phyloP scores from a whole-genome alignment of 2,329 filamentous ascomycete genomes.

The Furcasterigmium furcatum region DNA sequence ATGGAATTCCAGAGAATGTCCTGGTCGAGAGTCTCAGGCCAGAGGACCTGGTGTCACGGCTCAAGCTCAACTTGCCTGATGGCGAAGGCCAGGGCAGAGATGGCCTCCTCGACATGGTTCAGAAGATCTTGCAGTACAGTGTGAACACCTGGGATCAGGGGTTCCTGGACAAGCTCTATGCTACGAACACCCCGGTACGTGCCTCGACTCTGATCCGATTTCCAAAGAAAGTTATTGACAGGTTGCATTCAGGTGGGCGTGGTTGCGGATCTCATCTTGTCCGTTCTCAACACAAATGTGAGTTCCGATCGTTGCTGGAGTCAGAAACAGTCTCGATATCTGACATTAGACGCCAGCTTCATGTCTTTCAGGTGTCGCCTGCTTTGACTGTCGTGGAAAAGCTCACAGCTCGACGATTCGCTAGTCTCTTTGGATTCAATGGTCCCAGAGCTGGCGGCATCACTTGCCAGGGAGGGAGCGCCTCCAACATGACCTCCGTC shows the following conservation, averaged over 20 bases:
- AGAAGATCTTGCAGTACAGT: slow-evolving; percentile 74
- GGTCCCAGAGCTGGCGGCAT: slow-evolving; percentile 71
- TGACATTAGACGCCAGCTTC: slow-evolving; percentile 47
- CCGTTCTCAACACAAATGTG: slow-evolving; percentile 86
- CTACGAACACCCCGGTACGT: slow-evolving; percentile 77
- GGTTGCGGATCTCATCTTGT: slow-evolving; percentile 78
- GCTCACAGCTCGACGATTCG: slow-evolving; percentile 69
- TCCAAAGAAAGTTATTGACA: no score
- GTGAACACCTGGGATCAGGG: slow-evolving; percentile 99
- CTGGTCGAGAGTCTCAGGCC: slow-evolving; percentile 63
- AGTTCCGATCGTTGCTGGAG: no score
- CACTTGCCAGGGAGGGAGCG: slow-evolving; percentile 76
- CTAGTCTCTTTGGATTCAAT: slow-evolving; percentile 71
- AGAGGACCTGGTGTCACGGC: slow-evolving; percentile 49
- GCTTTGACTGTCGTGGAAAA: slow-evolving; percentile 88
- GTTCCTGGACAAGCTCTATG: slow-evolving; percentile 93
- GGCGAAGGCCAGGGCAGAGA: slow-evolving; percentile 60
- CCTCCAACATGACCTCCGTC: slow-evolving; percentile 81
- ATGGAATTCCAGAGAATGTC: slow-evolving; percentile 45
- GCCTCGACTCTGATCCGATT: not conserved
- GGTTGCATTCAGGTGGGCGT: slow-evolving; percentile 63
- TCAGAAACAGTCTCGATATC: not conserved
- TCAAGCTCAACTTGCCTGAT: slow-evolving; percentile 56
- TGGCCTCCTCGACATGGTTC: slow-evolving; percentile 69
- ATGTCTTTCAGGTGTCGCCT: slow-evolving; percentile 92